Evolutionary conservation across 2,329 filamentous ascomycete genomes (phyloP), one percentile per base, ranked within the genome.

Genomic region (Pseudogymnoascus destructans): DNA sequence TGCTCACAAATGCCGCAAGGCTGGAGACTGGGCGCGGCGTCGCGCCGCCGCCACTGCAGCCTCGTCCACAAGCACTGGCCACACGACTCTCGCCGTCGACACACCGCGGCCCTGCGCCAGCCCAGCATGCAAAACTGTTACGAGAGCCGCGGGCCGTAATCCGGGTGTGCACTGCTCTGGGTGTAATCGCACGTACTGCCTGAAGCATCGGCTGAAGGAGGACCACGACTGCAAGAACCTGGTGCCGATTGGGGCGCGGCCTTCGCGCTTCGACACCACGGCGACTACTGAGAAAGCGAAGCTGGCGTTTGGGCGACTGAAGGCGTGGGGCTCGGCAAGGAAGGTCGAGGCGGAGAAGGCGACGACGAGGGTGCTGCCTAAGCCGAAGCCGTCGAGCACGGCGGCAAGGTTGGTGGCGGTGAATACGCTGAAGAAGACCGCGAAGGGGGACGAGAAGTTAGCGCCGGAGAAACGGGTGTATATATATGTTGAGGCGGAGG

Each of bases 401-500:
- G 79, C 86, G 0, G 81, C 84, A 55, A 79, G 85, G 2, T 65
- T 87, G 15, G 75, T 84, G 2, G 87, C 86, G 5, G 76, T 92
- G 5, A 89, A 89, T 62, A 81, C 79, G 8, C 75, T 98, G 40
- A 96, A 95, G 74, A 86, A 86, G 69, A 83, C 80, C 0, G 92
- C 93, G 2, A 96, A 95, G 73, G 95, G 95, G 0, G 92, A 97
- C 63, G 82, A 83, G 8, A 92, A 89, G 66, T 72, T 96, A 0
- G 77, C 89, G 0, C 71, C 76, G 0, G 89, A 95, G 63, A 95
- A 95, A 74, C 77, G 93, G n/a, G 73, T 98, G 1, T 97, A 97
- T 68, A 68, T 98, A 0, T 85, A 87, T 68, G 88, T 96, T 15
- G 92, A 97, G 69, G 93, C 92, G 0, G 89, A 91, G 66, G 87